Evolutionary conservation across 2,329 filamentous ascomycete genomes (phyloP).

Genomic region (Penicillium brevicompactum): DNA sequence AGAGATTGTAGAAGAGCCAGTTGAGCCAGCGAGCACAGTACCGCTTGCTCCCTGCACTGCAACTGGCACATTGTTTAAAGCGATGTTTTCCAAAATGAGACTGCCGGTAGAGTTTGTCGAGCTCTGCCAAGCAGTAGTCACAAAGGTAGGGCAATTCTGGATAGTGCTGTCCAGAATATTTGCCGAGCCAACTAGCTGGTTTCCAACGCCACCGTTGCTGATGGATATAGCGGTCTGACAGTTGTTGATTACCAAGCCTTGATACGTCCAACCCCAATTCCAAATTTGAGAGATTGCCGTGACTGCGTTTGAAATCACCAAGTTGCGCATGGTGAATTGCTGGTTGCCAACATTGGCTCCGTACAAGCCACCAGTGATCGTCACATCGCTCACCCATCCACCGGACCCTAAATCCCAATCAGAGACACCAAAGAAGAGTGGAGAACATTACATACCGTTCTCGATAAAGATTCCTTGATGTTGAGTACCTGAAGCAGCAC

Average conservation of each 20-base stretch:
- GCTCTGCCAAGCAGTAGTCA: constrained; percentile 50
- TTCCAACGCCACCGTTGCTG: constrained; percentile 41
- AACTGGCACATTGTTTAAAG: constrained; percentile 51
- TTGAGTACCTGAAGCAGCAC: constrained; percentile 44
- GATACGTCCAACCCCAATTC: constrained; percentile 63
- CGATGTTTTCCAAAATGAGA: constrained; percentile 59
- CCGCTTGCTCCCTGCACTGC: constrained; percentile 45
- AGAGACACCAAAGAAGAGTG: neutral
- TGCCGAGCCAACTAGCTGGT: constrained; percentile 56
- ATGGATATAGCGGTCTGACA: constrained; percentile 58
- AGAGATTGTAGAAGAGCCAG: constrained; percentile 39
- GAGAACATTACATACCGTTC: constrained; percentile 43
- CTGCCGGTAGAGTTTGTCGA: constrained; percentile 51
- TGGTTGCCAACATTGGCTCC: constrained; percentile 66
- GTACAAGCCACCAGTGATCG: constrained; percentile 62
- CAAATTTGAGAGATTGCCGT: constrained; percentile 61
- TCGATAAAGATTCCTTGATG: constrained; percentile 65
- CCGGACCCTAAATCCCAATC: constrained; percentile 48
- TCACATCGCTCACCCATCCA: constrained; percentile 61
- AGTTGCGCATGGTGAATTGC: constrained; percentile 63
- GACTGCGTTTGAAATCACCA: constrained; percentile 54
- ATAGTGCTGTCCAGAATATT: constrained; percentile 61
- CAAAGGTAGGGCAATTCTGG: constrained; percentile 51
- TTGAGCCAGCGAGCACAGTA: constrained; percentile 40
- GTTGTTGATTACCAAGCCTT: constrained; percentile 54